Evolutionary conservation across 2,329 filamentous ascomycete genomes (phyloP), one percentile per base, ranked within the genome.

Genomic region (Botrytis squamosa): DNA sequence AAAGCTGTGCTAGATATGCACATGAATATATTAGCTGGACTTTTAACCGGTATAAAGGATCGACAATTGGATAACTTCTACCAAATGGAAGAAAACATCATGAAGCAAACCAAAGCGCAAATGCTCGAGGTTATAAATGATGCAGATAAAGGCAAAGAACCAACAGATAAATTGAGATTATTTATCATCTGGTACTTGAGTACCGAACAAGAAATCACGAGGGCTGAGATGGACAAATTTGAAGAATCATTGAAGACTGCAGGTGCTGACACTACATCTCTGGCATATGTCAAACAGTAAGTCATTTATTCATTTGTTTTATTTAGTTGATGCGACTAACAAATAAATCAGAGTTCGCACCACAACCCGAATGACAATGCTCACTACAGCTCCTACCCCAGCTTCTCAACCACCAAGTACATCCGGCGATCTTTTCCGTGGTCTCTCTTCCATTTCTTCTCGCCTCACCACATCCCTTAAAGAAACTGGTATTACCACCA

Each of bases 101-200:
- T 91, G 82, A 98, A 97, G 84, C 93, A 97, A 82, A 93, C 91
- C 69, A 97, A 97, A 83, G 85, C 91, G 2, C 95, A 98, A 82
- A 91, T 98, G 74, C 85, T 98, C 57, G 94, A 98, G 73, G 86
- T 97, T 20, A 89, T 99, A 80, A 94, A 91, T 77, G 93, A 96
- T 77, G 83, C 88, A 3, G 89, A 90, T 76, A 97, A 97, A 83
- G 96, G 96, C 70, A 93, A 89, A 63, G 89, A 97, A 67, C 90
- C 96, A 3, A 85, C 91, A 36, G 96, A 99, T 82, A 98, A 98
- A 84, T 88, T 99, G 42, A 90, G 96, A 60, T 84, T 98, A 20
- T 99, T 99, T 83, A 91, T 98, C 77, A 98, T 99, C 79, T 99
- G 96, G 96, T 96, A 93, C 84, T 85, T 99, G 71, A 98, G 94